Base-by-base conservation (phyloP, 2,329 filamentous ascomycete species). In the Zopfia rhizophila region DNA sequence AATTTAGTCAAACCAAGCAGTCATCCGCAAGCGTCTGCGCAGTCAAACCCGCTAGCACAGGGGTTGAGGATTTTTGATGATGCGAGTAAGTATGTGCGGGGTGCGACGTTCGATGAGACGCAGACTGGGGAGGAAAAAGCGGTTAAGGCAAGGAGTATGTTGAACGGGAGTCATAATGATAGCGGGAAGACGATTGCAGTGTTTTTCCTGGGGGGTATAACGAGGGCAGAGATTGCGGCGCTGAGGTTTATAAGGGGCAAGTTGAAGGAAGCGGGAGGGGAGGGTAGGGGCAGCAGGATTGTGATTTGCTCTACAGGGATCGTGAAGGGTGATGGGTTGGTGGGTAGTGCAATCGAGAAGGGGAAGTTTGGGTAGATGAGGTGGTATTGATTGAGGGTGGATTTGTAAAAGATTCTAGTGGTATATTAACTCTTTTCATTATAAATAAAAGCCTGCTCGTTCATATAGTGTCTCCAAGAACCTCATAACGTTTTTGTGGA, bases 121-220 rank as follows among this genome's bases (percentile, higher is more conserved):
- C 94, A 99, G 67, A 93, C 90, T 62, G 92, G 92, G 2, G 90
- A 96, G 63, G 92, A 97, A 65, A 96, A 94, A 69, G 91, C 92
- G 1, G 86, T 93, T 22, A 92, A 93, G 62, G 93, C 93, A 12
- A 82, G 91, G 45, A 87, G 90, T 49, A 82, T 95, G 18, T 77
- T 99, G 27, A 90, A 90, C 33, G 90, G 91, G 0, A 85, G 79
- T 36, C 60, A 66, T 13, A 58, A 56, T 5, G 68, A 70, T 43
- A 59, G 41, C 17, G 82, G 83, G 14, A 96, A 96, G 77, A 93
- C 89, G 0, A 88, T 96, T 1, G 90, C 97, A 65, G 87, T 99
- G n/a, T 96, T 97, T 59, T 97, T 97, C 73, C 77, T 99, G 13
- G 94, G 94, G n/a, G 95, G 94, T 2, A 89, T 99, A 43, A 97